Evolutionary conservation across 192 early-diverging fungal genomes (phyloP).

Genomic region (Umbelopsis sp.): DNA sequence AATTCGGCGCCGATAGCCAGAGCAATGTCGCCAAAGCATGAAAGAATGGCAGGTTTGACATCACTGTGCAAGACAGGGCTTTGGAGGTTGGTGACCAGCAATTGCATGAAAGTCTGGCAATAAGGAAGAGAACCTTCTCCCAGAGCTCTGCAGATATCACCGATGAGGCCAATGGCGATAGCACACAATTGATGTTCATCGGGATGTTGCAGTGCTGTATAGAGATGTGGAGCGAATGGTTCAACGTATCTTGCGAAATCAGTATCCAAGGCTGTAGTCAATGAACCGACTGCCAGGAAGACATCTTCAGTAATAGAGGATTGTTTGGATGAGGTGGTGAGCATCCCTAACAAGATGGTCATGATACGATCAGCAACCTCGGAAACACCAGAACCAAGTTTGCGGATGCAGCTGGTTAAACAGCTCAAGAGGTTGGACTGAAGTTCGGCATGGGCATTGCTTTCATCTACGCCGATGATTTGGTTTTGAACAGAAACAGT

Average conservation of each 20-base stretch:
- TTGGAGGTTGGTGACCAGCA: slow-evolving; percentile 76
- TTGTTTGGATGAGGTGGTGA: slow-evolving; percentile 69
- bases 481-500: slow-evolving; percentile 72
- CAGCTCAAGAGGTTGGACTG: slow-evolving; percentile 94
- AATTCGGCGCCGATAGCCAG: slow-evolving; percentile 90
- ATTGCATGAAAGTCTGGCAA: slow-evolving; percentile 85
- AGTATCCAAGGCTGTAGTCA: slow-evolving; percentile 79
- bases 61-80: slow-evolving; percentile 76
- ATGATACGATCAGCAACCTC: slow-evolving; percentile 89
- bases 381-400: slow-evolving; percentile 71
- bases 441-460: slow-evolving; percentile 77
- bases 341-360: slow-evolving; percentile 80
- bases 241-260: slow-evolving; percentile 92
- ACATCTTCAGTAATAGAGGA: slow-evolving; percentile 90
- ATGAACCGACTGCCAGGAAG: slow-evolving; percentile 88
- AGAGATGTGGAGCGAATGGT: slow-evolving; percentile 82
- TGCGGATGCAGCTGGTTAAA: slow-evolving; percentile 84
- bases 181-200: slow-evolving; percentile 91
- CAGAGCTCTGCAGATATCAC: slow-evolving; percentile 93
- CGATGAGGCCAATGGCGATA: slow-evolving; percentile 95
- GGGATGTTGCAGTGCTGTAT: slow-evolving; percentile 81
- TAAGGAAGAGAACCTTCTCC: slow-evolving; percentile 76
- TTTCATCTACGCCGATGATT: slow-evolving; percentile 84
- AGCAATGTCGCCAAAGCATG: slow-evolving; percentile 98
- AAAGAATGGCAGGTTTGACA: slow-evolving; percentile 93